Evolutionary conservation across 1,139 yeast genomes (phyloP).

Genomic region (Geotrichum cucujoidarum): DNA sequence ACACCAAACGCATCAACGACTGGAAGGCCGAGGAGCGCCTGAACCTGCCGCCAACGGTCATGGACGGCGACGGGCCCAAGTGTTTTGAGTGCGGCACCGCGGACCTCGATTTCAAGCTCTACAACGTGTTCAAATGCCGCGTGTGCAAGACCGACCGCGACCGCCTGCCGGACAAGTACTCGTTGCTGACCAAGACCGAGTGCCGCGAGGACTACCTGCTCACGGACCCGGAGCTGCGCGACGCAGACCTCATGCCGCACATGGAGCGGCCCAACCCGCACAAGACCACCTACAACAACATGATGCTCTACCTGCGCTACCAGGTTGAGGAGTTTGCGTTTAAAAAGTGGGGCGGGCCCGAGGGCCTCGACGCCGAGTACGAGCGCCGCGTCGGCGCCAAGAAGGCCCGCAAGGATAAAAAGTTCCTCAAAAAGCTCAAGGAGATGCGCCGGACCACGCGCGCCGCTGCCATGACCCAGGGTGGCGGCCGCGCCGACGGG

Average conservation of each 20-base stretch:
- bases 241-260: conserved; percentile 60
- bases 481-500: conserved; percentile 35
- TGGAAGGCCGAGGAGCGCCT: conserved; percentile 63
- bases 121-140: conserved; percentile 59
- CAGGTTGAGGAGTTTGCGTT: conserved; percentile 91
- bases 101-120: conserved; percentile 72
- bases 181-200: conserved; percentile 90
- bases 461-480: conserved; percentile 44
- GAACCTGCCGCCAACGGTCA: conserved; percentile 27
- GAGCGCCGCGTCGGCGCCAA: conserved; percentile 71
- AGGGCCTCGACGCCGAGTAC: conserved; percentile 89
- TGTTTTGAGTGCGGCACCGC: conserved; percentile 73
- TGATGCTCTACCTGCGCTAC: conserved; percentile 84
- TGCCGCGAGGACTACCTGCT: conserved; percentile 86
- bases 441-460: conserved; percentile 89
- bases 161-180: conserved; percentile 76
- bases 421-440: conserved; percentile 64
- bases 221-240: conserved; percentile 88
- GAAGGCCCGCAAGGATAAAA: conserved; percentile 68
- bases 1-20: conserved; percentile 54
- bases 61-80: conserved; percentile 60
- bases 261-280: conserved; percentile 94
- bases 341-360: conserved; percentile 92
- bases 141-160: conserved; percentile 79
- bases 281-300: conserved; percentile 76